Evolutionary conservation across 2,329 filamentous ascomycete genomes (phyloP).

Genomic region (Mariannaea elegans): DNA sequence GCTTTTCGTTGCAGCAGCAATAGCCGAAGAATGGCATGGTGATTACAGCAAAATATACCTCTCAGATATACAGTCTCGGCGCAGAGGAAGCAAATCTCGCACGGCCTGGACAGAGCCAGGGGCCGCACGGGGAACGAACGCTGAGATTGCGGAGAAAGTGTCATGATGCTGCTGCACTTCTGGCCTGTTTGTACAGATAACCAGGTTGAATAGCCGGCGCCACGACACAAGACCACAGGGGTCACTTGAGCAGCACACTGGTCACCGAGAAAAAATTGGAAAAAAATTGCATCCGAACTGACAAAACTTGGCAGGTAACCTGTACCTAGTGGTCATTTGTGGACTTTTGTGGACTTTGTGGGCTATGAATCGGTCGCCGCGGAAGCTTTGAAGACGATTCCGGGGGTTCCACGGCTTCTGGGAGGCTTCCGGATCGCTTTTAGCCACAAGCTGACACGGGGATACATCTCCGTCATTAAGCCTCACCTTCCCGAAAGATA

Average conservation of each 20-base stretch:
- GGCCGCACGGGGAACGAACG: conserved; percentile 26
- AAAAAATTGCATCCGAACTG: not conserved
- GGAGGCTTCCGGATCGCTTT: not conserved
- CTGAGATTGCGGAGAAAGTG: conserved; percentile 39
- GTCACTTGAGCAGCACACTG: not conserved
- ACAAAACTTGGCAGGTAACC: not conserved
- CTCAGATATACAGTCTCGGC: conserved; percentile 15
- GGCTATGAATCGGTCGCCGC: not conserved
- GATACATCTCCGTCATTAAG: conserved; percentile 15
- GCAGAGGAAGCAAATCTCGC: conserved; percentile 32
- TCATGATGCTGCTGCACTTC: conserved; percentile 31
- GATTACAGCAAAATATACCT: not conserved
- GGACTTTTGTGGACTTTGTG: not conserved
- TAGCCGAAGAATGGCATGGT: conserved; percentile 7
- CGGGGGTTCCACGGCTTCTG: conserved; percentile 11
- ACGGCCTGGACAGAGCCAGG: conserved; percentile 27
- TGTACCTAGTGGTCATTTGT: not conserved
- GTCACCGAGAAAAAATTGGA: too few relatives aligned
- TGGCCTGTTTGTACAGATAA: conserved; percentile 30
- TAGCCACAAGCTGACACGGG: conserved; percentile 9
- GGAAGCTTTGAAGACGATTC: conserved; percentile 9
- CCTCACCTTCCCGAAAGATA: conserved; percentile 10
- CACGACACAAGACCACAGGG: conserved; percentile 23
- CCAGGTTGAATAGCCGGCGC: conserved; percentile 38
- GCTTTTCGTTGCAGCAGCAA: conserved; percentile 6